Conservation (phyloP, 2,329 filamentous ascomycete species). For the Fusarium redolens region DNA sequence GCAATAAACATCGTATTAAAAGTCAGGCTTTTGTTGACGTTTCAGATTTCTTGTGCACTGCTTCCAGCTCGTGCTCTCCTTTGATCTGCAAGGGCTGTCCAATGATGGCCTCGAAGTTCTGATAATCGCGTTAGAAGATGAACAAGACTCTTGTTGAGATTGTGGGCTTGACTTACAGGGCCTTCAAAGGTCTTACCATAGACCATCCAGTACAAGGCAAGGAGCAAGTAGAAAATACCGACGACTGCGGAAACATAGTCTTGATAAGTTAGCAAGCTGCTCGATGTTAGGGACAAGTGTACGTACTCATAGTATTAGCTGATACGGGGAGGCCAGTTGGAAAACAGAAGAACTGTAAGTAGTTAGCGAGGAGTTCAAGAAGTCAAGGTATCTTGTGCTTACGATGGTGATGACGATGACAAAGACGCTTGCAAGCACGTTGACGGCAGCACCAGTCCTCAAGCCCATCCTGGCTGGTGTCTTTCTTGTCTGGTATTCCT, state of each 20-base stretch:
- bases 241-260: constrained; percentile 19
- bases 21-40: neutral
- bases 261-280: accelerated
- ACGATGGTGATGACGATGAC: constrained; percentile 9
- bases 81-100: neutral
- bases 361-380: neutral
- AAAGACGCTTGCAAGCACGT: neutral
- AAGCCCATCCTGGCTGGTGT: constrained; percentile 7
- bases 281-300: accelerated
- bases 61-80: neutral
- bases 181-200: constrained; percentile 9
- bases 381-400: accelerated
- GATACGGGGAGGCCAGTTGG: neutral
- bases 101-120: constrained; percentile 13
- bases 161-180: neutral
- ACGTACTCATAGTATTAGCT: constrained; percentile 12
- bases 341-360: constrained; percentile 8
- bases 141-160: accelerated
- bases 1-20: neutral
- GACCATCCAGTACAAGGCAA: neutral
- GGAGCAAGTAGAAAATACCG: neutral
- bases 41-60: neutral
- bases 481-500: constrained; percentile 5
- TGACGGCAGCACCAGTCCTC: neutral
- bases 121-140: neutral